Base-by-base conservation (phyloP, 2,329 filamentous ascomycete species). In the Lachnellula occidentalis region DNA sequence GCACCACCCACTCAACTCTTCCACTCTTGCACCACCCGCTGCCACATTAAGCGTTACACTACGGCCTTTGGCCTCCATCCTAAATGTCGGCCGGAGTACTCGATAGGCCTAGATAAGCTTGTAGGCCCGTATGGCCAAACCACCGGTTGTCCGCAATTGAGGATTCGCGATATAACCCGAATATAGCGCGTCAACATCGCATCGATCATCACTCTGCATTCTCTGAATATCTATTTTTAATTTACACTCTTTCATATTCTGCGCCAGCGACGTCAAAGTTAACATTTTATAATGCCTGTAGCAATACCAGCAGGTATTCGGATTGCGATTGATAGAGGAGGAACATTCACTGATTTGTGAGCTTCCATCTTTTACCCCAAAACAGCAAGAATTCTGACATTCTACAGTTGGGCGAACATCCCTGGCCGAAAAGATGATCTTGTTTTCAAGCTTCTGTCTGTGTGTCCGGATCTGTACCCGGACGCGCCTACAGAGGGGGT, bases 361-460 rank as follows among this genome's bases (percentile, higher is more conserved):
- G 9, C 8, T 31, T 31, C 9, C 8, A 9, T 11, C 2, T 31
- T 31, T 31, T 31, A 15, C 7, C 45, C 51, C 7, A 34, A 15
- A 21, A 1, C 27, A 31, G 14, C 37, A 12, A 8, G 14, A 50
- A 8, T 17, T 12, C 39, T 45, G 15, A 42, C 17, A 54, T 19
- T 34, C 14, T 22, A 31, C 21, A 54, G 52, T 42, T 51, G 34
- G 48, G 53, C 53, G 9, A 51, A 48, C 34, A 85, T 83, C 19
- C 77, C 78, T 60, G 83, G 85, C 72, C 54, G 42, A 24, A 46
- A 50, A 45, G 82, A 87, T 68, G 83, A 87, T 58, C 75, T 88
- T 47, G 73, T 88, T 53, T 86, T 90, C 69, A 90, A 90, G 68
- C 74, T 90, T 1, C 76, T 90, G 14, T 90, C 87, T 0, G 86